Conservation (phyloP, 768 basidiomycete genomes). For the Termitomyces sp. region DNA sequence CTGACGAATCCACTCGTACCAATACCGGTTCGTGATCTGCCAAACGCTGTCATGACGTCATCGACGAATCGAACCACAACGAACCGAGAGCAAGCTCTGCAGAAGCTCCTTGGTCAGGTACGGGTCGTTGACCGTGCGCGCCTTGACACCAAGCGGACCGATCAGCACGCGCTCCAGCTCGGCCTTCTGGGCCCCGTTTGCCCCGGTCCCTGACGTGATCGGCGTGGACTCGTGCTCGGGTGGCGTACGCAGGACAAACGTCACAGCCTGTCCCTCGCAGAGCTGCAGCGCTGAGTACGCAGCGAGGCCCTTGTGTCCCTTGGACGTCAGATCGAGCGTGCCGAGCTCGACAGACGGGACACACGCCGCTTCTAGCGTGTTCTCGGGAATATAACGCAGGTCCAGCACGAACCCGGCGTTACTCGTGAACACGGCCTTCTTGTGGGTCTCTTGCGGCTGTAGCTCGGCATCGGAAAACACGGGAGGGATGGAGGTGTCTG, state of each 20-base stretch:
- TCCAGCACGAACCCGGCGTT: conserved; percentile 60
- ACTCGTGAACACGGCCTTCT: conserved; percentile 55
- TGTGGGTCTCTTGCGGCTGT: conserved; percentile 17
- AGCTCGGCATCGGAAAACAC: not conserved
- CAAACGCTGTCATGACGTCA: not conserved
- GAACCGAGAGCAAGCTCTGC: conserved; percentile 41
- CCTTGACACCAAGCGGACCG: conserved; percentile 26
- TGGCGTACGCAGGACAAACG: conserved; percentile 76
- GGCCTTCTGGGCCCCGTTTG: not conserved
- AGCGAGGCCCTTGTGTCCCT: conserved; percentile 72
- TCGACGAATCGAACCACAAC: not conserved
- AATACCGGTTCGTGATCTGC: conserved; percentile 71
- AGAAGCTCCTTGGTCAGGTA: conserved; percentile 63
- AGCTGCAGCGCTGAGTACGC: conserved; percentile 56
- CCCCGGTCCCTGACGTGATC: not conserved
- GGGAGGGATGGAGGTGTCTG: conserved; percentile 31
- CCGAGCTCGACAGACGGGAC: conserved; percentile 52
- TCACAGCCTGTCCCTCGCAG: conserved; percentile 84
- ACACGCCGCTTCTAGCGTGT: conserved; percentile 26
- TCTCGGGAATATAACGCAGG: conserved; percentile 67
- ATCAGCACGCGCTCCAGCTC: conserved; percentile 6
- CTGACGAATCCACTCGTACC: conserved; percentile 85
- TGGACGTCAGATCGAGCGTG: conserved; percentile 55
- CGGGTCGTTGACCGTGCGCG: conserved; percentile 57
- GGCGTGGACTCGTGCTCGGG: conserved; percentile 23